Conservation (phyloP, 1,284 basidiomycete genomes). For the Ganoderma sp. region DNA sequence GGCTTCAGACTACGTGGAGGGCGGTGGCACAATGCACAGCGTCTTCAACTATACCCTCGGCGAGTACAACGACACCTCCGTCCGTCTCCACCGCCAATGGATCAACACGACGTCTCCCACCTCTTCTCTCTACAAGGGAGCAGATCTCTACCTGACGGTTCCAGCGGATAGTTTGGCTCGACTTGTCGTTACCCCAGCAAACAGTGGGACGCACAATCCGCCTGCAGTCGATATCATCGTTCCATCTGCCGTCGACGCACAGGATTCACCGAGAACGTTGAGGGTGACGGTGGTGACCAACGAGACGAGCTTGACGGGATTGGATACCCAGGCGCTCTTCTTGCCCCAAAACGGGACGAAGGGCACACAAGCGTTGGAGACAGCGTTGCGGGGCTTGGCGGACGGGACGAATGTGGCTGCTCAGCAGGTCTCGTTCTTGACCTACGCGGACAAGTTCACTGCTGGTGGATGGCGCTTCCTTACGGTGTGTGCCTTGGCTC, state of each 20-base stretch:
- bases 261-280: conserved; percentile 37
- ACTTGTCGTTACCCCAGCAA: conserved; percentile 40
- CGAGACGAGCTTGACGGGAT: conserved; percentile 45
- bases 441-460: conserved; percentile 46
- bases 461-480: conserved; percentile 54
- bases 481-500: conserved; percentile 42
- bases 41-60: conserved; percentile 53
- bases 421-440: conserved; percentile 42
- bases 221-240: conserved; percentile 43
- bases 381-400: conserved; percentile 40
- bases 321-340: conserved; percentile 45
- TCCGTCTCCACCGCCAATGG: conserved; percentile 48
- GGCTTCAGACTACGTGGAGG: conserved; percentile 35
- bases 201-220: conserved; percentile 39
- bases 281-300: conserved; percentile 47
- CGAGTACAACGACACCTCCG: conserved; percentile 37
- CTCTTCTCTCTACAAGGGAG: conserved; percentile 33
- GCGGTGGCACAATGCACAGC: conserved; percentile 44
- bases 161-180: conserved; percentile 35
- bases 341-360: conserved; percentile 32
- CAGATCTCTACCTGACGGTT: conserved; percentile 39
- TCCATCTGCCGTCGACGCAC: conserved; percentile 24
- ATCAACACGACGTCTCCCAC: conserved; percentile 47
- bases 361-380: conserved; percentile 34
- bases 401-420: conserved; percentile 38